Base-by-base conservation (phyloP, 208 protist genomes). In the Trypanosoma cruzi region DNA sequence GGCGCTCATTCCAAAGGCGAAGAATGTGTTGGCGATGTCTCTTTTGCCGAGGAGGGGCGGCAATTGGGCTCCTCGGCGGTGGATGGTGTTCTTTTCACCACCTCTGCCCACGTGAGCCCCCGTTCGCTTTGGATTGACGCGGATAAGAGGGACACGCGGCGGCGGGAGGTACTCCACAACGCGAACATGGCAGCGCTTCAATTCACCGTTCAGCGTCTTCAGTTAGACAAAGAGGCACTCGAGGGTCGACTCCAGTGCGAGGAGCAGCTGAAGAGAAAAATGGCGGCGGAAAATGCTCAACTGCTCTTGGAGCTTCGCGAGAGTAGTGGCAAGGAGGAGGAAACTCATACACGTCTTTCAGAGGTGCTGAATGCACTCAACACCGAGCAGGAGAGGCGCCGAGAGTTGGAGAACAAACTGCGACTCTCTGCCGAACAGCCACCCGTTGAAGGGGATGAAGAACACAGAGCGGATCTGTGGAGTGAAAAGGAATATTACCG, bases 401-500 rank as follows among this genome's bases (percentile, higher is more conserved):
- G n/a, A 4, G 60, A 79, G 26, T 22, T 76, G 56, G 73, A 89
- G 42, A n/a, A 75, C 20, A 75, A 80, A 60, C 71, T 56, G 36
- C 67, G 24, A 44, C 8, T 44, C 13, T 13, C 13, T 59, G 56
- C 24, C 16, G 32, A 18, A 6, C 18, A 16, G 13, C 44, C 37
- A 14, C 13, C 62, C 31, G 14, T 63, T 0, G 1, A 20, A 29
- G 50, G 36, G 29, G 37, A 57, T 1, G 14, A 42, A 52, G 37
- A 26, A 10, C 32, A 11, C 2, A 53, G 78, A 37, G 74, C 79
- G 46, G 70, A 77, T 40, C 36, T 81, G 26, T 32, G 77, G 1
- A 77, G 81, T 37, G 85, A 94, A 60, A 77, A 77, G 2, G 81
- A 91, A 60, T 94, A 85, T 70, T 94, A 79, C 73, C 81, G 81